Evolutionary conservation across 306 rosid genomes (phyloP), one percentile per base, ranked within the genome.

Genomic region (Vicia faba): DNA sequence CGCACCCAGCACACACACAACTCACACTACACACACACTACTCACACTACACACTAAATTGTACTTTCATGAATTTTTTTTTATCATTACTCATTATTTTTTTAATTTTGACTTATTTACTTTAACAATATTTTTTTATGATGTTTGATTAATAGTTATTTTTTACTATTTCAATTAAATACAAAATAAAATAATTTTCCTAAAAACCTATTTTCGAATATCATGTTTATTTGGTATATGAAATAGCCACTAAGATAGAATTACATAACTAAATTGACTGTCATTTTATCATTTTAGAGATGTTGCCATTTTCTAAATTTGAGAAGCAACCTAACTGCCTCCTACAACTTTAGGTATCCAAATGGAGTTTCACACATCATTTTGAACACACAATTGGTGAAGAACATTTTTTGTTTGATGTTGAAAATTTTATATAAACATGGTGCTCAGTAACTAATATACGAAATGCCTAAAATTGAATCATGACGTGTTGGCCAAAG

Each of bases 351-450:
- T 44, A 44, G 15, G 49, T 3, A 44, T 7, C 11, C 7, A 20
- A 20, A 19, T 16, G 56, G 55, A 18, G 6, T 11, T 51, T 51
- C 33, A 20, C 31, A 20, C 14, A 51, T 51, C 23, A 61, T 43
- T 45, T 49, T 63, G 11, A 57, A 29, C 73, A 23, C 18, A 65
- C 50, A 65, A 48, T 31, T 38, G 23, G 36, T 70, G 18, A 63
- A 28, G 19, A 10, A 4, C 11, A 4, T 51, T 20, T 20, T 53
- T 53, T 53, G 58, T n/a, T 51, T 51, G 58, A 51, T 53, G 31
- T n/a, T 11, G 33, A 53, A 23, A 3, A 53, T 13, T 53, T 20
- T 11, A 38, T 53, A 36, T 43, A 16, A 73, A 69, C 64, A 58
- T 26, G 75, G 41, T 19, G 41, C 46, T 56, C 41, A 3, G 36